Evolutionary conservation across 768 basidiomycete genomes (phyloP).

Genomic region (Xerocomellus chrysenteron): DNA sequence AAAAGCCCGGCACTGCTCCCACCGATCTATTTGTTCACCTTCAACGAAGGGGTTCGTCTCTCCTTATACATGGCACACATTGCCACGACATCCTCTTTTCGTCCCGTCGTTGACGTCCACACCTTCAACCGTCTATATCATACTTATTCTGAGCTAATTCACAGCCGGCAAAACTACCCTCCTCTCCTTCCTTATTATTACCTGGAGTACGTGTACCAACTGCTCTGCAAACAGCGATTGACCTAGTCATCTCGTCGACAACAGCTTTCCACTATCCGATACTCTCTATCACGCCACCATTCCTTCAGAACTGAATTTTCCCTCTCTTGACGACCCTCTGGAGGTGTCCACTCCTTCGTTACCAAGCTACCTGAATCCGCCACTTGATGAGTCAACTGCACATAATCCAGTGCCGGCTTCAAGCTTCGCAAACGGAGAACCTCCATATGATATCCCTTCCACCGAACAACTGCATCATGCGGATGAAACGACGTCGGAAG

Average conservation of each 20-base stretch:
- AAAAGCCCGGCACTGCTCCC: not conserved
- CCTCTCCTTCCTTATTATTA: not conserved
- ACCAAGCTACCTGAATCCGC: not conserved
- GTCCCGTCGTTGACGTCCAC: not conserved
- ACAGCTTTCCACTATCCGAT: not conserved
- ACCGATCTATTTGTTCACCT: not conserved
- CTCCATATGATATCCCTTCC: not conserved
- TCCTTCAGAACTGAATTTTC: not conserved
- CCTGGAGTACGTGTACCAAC: slow-evolving; percentile 1
- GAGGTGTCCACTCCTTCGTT: not conserved
- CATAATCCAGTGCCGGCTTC: not conserved
- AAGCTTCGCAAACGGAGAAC: not conserved
- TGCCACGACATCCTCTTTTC: not conserved
- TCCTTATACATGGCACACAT: not conserved
- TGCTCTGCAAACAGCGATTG: not conserved
- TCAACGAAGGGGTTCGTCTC: not conserved
- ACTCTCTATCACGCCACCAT: not conserved
- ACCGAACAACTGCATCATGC: not conserved
- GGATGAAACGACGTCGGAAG: not conserved
- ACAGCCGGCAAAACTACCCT: not conserved
- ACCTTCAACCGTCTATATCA: not conserved
- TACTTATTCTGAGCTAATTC: not conserved
- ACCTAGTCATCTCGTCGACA: not conserved
- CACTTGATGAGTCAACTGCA: not conserved
- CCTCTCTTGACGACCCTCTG: not conserved